phyloP scores from a whole-genome alignment of 495 filamentous ascomycete species.

The Cryomyces minteri region DNA sequence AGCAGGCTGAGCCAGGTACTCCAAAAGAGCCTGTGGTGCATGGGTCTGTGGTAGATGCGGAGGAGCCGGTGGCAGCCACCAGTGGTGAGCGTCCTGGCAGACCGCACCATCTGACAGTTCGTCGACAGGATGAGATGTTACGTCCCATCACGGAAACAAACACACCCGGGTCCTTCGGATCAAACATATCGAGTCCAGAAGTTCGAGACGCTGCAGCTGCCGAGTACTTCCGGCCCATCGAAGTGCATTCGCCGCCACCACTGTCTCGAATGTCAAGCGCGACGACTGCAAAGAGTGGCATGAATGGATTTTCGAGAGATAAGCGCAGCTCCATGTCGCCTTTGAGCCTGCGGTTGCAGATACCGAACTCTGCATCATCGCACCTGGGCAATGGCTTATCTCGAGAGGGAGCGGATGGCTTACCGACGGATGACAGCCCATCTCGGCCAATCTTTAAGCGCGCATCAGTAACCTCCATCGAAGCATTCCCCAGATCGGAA shows the following conservation, averaged over 20 bases:
- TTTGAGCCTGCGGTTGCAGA: not conserved
- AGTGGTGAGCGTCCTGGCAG: too few relatives aligned
- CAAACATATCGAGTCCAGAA: constrained; percentile 14
- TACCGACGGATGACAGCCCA: not conserved
- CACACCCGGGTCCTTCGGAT: not conserved
- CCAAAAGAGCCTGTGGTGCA: too few relatives aligned
- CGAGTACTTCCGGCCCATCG: constrained; percentile 8
- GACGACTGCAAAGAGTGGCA: too few relatives aligned
- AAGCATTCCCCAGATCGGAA: constrained; percentile 6
- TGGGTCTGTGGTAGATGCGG: too few relatives aligned
- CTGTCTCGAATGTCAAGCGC: not conserved
- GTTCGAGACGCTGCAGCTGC: constrained; percentile 10
- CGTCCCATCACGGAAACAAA: not conserved
- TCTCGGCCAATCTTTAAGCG: constrained; percentile 4
- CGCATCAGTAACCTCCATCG: constrained; percentile 14
- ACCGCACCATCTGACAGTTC: too few relatives aligned
- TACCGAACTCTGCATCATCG: not conserved
- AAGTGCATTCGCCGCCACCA: constrained; percentile 1
- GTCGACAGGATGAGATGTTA: too few relatives aligned
- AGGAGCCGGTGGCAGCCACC: too few relatives aligned
- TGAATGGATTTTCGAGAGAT: too few relatives aligned
- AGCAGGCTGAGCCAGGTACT: too few relatives aligned
- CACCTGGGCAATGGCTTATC: not conserved
- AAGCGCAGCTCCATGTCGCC: not conserved
- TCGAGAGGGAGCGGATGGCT: not conserved